These are phyloP conservation scores for Saccharomyces pastorianus DNA, from an alignment of 1,139 yeast genomes.

Conservation along the genomic window DNA sequence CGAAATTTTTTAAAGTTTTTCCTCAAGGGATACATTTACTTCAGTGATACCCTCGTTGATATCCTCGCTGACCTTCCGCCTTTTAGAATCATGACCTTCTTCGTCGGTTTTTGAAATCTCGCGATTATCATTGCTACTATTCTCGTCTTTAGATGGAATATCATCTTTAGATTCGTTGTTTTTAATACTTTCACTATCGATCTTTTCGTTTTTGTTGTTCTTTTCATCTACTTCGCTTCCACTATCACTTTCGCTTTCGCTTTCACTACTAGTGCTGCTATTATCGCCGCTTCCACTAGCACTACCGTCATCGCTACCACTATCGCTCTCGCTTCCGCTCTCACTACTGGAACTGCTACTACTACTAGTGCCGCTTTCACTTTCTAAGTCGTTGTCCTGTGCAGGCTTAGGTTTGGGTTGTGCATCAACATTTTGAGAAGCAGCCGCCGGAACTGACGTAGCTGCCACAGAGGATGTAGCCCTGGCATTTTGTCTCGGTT, in stretches of 20 bases:
- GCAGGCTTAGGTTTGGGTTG: not conserved
- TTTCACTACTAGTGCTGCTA: not conserved
- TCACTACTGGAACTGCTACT: not conserved
- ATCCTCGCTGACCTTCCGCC: not conserved
- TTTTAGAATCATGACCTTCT: slow-evolving; percentile 4
- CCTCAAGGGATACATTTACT: not conserved
- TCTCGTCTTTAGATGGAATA: slow-evolving; percentile 1
- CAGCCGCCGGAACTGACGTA: slow-evolving; percentile 20
- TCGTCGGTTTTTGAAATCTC: not conserved
- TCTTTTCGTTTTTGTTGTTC: slow-evolving; percentile 3
- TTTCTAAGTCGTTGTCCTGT: slow-evolving; percentile 11
- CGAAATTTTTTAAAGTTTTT: not conserved
- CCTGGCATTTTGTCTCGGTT: slow-evolving; percentile 27
- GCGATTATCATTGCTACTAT: slow-evolving; percentile 7
- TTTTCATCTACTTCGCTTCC: slow-evolving; percentile 5
- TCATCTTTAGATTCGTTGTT: slow-evolving; percentile 14
- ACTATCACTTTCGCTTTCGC: not conserved
- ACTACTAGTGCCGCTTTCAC: slow-evolving; percentile 2
- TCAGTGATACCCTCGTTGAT: not conserved
- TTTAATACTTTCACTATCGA: slow-evolving; percentile 10
- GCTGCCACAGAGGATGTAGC: slow-evolving; percentile 9
- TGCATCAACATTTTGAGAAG: slow-evolving; percentile 13
- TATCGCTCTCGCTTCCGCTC: slow-evolving; percentile 6
- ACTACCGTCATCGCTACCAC: not conserved
- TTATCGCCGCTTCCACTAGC: slow-evolving; percentile 2